These are phyloP conservation scores for Mycocalia duriaeana DNA, from an alignment of 1,284 basidiomycete species.

Conservation along the genomic window DNA sequence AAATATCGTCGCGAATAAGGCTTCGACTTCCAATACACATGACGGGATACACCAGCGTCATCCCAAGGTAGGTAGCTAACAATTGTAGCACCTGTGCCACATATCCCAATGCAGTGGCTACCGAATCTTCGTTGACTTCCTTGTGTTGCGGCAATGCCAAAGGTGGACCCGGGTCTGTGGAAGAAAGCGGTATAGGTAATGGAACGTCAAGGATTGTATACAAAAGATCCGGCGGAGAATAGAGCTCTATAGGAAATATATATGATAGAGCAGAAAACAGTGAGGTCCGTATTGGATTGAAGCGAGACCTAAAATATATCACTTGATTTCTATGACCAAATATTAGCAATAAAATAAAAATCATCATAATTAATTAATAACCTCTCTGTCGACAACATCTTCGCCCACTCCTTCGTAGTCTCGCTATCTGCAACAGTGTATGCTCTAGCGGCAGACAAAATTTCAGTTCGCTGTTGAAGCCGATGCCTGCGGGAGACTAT, in stretches of 20 bases:
- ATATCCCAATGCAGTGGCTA: slow-evolving; percentile 85
- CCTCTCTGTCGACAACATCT: neutral
- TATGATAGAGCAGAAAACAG: slow-evolving; percentile 73
- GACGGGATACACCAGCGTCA: slow-evolving; percentile 82
- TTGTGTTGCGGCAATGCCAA: slow-evolving; percentile 59
- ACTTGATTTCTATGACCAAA: slow-evolving; percentile 40
- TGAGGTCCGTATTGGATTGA: slow-evolving; percentile 57
- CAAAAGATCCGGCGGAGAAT: slow-evolving; percentile 75
- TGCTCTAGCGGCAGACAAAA: no score
- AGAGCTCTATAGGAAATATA: slow-evolving; percentile 86
- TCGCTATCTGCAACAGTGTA: neutral
- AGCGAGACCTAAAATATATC: slow-evolving; percentile 39
- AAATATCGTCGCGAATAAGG: slow-evolving; percentile 85
- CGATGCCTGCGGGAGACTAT: neutral
- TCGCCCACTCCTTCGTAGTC: neutral
- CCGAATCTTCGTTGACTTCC: slow-evolving; percentile 77
- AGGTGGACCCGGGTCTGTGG: slow-evolving; percentile 84
- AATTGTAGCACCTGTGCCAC: slow-evolving; percentile 81
- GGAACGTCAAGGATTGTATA: slow-evolving; percentile 82
- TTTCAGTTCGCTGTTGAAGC: neutral
- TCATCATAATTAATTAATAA: no score
- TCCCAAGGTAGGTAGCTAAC: slow-evolving; percentile 74
- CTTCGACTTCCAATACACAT: slow-evolving; percentile 86
- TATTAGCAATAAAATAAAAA: no score
- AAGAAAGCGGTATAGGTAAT: slow-evolving; percentile 74